These are phyloP conservation scores for Phytophthora pluvialis DNA, from an alignment of 352 stramenopile species.

Conservation along the genomic window DNA sequence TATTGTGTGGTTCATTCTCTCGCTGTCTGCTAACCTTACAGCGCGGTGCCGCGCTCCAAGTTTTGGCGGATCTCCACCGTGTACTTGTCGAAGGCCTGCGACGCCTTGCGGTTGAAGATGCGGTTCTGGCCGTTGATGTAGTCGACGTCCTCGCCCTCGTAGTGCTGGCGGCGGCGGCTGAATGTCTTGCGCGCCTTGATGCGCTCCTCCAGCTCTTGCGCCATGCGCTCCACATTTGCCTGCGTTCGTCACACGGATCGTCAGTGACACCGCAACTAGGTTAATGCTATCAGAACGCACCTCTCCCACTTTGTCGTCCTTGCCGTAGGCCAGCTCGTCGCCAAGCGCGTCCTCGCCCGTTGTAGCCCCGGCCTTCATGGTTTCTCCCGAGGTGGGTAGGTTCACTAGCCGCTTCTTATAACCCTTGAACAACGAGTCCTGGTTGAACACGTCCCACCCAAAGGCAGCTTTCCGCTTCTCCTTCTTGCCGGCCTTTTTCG, in stretches of 20 bases:
- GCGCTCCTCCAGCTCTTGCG: conserved; percentile 70
- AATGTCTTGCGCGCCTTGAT: conserved; percentile 82
- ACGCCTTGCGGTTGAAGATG: conserved; percentile 98
- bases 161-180: conserved; percentile 72
- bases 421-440: conserved; percentile 83
- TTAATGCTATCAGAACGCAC: conserved; percentile 32
- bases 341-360: conserved; percentile 37
- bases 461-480: conserved; percentile 84
- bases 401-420: conserved; percentile 85
- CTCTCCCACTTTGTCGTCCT: conserved; percentile 55
- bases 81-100: conserved; percentile 97
- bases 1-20: neutral
- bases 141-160: conserved; percentile 93
- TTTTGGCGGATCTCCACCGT: conserved; percentile 98
- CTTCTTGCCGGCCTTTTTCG: conserved; percentile 76
- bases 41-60: conserved; percentile 96
- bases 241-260: conserved; percentile 18
- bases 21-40: conserved; percentile 64
- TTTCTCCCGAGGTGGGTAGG: conserved; percentile 47
- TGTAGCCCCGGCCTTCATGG: conserved; percentile 6
- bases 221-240: conserved; percentile 77
- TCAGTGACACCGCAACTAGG: neutral
- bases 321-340: conserved; percentile 74
- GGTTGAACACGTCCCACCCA: conserved; percentile 88
- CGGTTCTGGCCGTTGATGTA: conserved; percentile 99